A percentile compares a stretch with the other conserved stretches of the same genome.
Evolutionary conservation across 345 rosid genomes (phyloP).

Genomic region (Punica granatum): DNA sequence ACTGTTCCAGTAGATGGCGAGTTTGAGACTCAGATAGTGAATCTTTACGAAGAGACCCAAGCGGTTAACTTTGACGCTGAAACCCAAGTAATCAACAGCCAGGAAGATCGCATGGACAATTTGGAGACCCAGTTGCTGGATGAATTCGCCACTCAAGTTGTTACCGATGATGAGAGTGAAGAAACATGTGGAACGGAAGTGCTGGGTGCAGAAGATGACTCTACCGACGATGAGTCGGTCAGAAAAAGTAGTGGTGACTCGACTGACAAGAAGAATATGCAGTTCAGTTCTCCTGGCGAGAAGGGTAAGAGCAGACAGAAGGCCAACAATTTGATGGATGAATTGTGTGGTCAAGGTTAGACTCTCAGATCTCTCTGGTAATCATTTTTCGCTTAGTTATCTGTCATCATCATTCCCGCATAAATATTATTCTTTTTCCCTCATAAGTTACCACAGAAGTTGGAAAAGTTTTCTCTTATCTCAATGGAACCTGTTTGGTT

Average conservation of each 20-base stretch:
- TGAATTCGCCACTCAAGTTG: constrained; percentile 14
- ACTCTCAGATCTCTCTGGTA: not conserved
- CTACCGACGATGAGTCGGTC: constrained; percentile 26
- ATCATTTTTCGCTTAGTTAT: not conserved
- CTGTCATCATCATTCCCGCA: not conserved
- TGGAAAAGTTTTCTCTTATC: not conserved
- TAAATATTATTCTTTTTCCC: not conserved
- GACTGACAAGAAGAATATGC: constrained; percentile 15
- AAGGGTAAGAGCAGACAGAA: constrained; percentile 15
- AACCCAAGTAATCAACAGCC: constrained; percentile 9
- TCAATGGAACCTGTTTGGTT: not conserved
- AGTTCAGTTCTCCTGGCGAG: constrained; percentile 9
- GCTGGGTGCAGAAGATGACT: constrained; percentile 26
- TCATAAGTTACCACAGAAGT: not conserved
- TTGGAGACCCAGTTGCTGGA: constrained; percentile 6
- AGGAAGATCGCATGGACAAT: not conserved
- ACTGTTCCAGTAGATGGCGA: constrained; percentile 20
- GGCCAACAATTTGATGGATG: constrained; percentile 12
- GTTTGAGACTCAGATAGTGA: constrained; percentile 25
- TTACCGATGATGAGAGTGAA: constrained; percentile 38
- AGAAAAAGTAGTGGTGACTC: constrained; percentile 17
- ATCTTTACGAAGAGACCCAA: constrained; percentile 14
- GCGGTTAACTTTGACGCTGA: constrained; percentile 8
- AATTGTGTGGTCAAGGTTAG: constrained; percentile 32
- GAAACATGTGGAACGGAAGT: constrained; percentile 37